Conservation (phyloP, 2,329 filamentous ascomycete genomes). For the Talaromyces verruculosus region DNA sequence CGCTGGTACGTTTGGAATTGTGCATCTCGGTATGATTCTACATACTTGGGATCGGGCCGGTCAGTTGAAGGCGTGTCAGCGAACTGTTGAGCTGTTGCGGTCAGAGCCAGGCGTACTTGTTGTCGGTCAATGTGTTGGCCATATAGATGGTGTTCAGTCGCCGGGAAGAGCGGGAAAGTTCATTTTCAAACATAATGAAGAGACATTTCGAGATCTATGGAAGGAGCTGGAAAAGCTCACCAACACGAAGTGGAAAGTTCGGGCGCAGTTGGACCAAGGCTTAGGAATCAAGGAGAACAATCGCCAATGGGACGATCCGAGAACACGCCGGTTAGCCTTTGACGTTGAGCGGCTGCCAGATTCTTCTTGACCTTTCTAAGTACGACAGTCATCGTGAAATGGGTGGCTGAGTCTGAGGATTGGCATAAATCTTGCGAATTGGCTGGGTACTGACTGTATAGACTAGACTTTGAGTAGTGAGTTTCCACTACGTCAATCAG, state of each 20-base stretch:
- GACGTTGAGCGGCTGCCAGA: constrained; percentile 7
- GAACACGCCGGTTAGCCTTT: constrained; percentile 1
- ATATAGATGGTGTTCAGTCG: constrained; percentile 2
- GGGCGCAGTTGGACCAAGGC: not conserved
- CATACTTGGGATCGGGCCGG: constrained; percentile 42
- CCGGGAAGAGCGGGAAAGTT: not conserved
- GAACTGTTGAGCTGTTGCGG: constrained; percentile 33
- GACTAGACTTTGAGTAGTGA: not conserved
- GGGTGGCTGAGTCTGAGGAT: not conserved
- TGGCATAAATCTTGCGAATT: not conserved
- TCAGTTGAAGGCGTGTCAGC: constrained; percentile 34
- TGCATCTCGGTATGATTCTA: constrained; percentile 44
- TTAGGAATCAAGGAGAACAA: constrained; percentile 7
- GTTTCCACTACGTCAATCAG: not conserved
- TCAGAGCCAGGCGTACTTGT: constrained; percentile 28
- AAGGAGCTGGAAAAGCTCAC: not conserved
- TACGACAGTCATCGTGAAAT: not conserved
- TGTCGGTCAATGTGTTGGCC: constrained; percentile 27
- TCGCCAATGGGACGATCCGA: constrained; percentile 7
- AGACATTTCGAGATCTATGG: not conserved
- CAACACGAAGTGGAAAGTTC: not conserved
- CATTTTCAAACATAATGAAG: constrained; percentile 9
- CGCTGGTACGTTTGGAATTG: constrained; percentile 36
- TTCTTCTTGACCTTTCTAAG: not conserved
- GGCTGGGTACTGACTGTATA: not conserved